Conservation (phyloP, 257 asterid genomes). For the Primulina eburnea region DNA sequence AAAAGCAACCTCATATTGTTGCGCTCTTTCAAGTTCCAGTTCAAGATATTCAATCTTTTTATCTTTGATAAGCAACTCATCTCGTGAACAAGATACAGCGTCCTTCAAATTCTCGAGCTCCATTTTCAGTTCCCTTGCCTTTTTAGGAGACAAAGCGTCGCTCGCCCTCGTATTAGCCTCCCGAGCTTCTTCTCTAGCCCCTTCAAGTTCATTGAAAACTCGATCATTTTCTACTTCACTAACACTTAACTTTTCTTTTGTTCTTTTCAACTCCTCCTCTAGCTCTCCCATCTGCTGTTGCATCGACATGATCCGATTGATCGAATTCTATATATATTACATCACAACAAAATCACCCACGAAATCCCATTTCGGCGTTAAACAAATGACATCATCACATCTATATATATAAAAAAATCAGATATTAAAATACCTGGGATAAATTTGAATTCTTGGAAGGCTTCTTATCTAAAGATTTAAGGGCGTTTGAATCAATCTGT, state of each 20-base stretch:
- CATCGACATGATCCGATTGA: slow-evolving; percentile 30
- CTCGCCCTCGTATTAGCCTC: slow-evolving; percentile 32
- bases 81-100: slow-evolving; percentile 28
- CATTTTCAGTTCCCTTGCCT: slow-evolving; percentile 24
- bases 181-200: slow-evolving; percentile 30
- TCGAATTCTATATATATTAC: slow-evolving; percentile 31
- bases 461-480: slow-evolving; percentile 46
- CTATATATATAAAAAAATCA: background rate
- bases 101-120: slow-evolving; percentile 49
- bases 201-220: slow-evolving; percentile 41
- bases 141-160: slow-evolving; percentile 27
- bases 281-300: slow-evolving; percentile 48
- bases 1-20: slow-evolving; percentile 33
- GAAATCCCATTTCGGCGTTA: background rate
- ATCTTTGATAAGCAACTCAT: slow-evolving; percentile 44
- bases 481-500: slow-evolving; percentile 60
- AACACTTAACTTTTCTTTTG: slow-evolving; percentile 35
- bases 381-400: background rate
- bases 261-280: slow-evolving; percentile 50
- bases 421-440: slow-evolving; percentile 34
- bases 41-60: slow-evolving; percentile 43
- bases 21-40: slow-evolving; percentile 34
- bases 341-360: background rate
- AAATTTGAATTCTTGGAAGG: slow-evolving; percentile 37
- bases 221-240: slow-evolving; percentile 37